Conservation (phyloP, 176 grass and related monocot genomes). For the Tillandsia fasciculata region DNA sequence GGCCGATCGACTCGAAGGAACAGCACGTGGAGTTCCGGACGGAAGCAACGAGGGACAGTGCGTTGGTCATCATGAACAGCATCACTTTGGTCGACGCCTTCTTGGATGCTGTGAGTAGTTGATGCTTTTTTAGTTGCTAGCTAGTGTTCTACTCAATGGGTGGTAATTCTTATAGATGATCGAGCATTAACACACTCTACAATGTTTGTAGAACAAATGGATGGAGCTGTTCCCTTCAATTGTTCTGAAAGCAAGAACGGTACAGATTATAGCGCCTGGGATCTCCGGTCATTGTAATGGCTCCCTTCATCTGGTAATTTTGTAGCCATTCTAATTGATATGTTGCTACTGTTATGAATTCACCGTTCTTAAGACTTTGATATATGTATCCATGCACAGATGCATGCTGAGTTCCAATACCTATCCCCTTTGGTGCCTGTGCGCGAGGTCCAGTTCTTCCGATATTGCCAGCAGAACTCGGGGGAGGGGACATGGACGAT, state of each 20-base stretch:
- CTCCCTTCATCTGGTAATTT: constrained; percentile 62
- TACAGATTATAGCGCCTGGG: constrained; percentile 64
- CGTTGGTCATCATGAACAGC: constrained; percentile 93
- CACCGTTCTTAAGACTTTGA: not conserved
- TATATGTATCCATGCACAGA: constrained; percentile 31
- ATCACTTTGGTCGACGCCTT: constrained; percentile 88
- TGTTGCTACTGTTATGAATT: not conserved
- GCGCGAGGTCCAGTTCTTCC: constrained; percentile 70
- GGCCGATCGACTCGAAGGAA: constrained; percentile 48
- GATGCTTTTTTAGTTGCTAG: not conserved
- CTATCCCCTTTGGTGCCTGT: constrained; percentile 68
- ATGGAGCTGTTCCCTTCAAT: constrained; percentile 94
- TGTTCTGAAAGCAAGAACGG: constrained; percentile 60
- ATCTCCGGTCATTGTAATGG: constrained; percentile 60
- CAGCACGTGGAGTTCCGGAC: constrained; percentile 23
- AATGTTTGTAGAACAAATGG: constrained; percentile 72
- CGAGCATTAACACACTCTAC: too few species aligned
- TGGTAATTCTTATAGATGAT: too few species aligned
- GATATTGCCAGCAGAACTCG: constrained; percentile 67
- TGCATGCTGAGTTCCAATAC: constrained; percentile 91
- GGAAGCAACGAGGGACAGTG: constrained; percentile 59
- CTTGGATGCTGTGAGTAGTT: constrained; percentile 52
- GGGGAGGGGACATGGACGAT: constrained; percentile 72
- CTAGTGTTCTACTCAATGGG: too few species aligned
- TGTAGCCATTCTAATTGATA: not conserved